Conservation (phyloP, 805 yeast species). For the Suhomyces xylopsoci region DNA sequence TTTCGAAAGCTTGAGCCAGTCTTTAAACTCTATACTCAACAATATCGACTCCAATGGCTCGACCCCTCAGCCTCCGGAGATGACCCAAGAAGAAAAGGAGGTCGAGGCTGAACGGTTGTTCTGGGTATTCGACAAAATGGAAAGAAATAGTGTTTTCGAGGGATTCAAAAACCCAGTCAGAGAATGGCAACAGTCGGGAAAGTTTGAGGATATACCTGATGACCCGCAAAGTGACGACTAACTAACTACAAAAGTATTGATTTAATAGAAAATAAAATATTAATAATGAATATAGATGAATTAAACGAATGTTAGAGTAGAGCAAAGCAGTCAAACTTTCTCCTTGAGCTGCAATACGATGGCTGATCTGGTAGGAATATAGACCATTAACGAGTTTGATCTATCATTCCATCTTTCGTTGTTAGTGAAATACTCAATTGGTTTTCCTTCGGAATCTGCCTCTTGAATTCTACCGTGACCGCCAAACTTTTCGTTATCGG, state of each 20-base stretch:
- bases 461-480: slow-evolving; percentile 69
- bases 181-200: slow-evolving; percentile 29
- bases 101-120: slow-evolving; percentile 44
- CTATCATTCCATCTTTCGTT: slow-evolving; percentile 80
- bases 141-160: slow-evolving; percentile 32
- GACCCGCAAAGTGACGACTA: not conserved
- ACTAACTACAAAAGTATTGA: not conserved
- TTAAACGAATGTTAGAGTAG: not conserved
- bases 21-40: slow-evolving; percentile 1
- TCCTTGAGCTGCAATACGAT: slow-evolving; percentile 26
- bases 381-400: slow-evolving; percentile 70
- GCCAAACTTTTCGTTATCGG: slow-evolving; percentile 70
- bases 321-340: not conserved
- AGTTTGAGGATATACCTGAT: slow-evolving; percentile 3
- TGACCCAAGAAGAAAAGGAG: slow-evolving; percentile 43
- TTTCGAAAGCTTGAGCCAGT: not conserved
- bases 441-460: slow-evolving; percentile 38
- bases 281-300: slow-evolving; percentile 1
- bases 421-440: slow-evolving; percentile 61
- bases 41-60: slow-evolving; percentile 1
- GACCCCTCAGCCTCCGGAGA: slow-evolving; percentile 9
- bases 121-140: slow-evolving; percentile 39
- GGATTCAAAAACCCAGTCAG: slow-evolving; percentile 38
- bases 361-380: slow-evolving; percentile 70
- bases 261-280: not conserved